A percentile compares a stretch with the other conserved stretches of the same genome.
These are phyloP conservation scores for Styphnolobium japonicum DNA, from an alignment of 306 rosid species.

Conservation along the genomic window DNA sequence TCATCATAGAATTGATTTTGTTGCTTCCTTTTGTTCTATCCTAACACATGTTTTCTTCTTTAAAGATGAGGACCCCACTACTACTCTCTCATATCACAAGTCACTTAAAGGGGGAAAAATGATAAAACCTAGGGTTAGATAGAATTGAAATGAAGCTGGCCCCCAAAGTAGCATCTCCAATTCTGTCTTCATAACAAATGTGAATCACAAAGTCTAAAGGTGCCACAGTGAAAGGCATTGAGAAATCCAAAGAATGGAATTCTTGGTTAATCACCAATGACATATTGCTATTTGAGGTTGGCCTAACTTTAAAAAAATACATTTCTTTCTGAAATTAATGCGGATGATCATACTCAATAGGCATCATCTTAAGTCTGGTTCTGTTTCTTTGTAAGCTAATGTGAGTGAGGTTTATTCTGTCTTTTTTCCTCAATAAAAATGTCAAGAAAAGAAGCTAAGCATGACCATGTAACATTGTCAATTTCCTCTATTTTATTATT, in stretches of 20 bases:
- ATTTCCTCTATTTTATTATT: neutral
- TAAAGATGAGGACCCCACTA: slow-evolving; percentile 43
- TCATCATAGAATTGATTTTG: slow-evolving; percentile 68
- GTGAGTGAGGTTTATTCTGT: neutral
- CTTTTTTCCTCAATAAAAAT: neutral
- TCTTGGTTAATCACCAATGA: slow-evolving; percentile 24
- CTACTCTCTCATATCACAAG: slow-evolving; percentile 34
- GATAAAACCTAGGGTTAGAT: slow-evolving; percentile 38
- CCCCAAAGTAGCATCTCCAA: slow-evolving; percentile 43
- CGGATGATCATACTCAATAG: slow-evolving; percentile 8
- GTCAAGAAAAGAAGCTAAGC: neutral
- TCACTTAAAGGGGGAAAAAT: slow-evolving; percentile 21
- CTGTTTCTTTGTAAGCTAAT: slow-evolving; percentile 24
- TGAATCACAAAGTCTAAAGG: slow-evolving; percentile 49
- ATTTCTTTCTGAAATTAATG: slow-evolving; percentile 11
- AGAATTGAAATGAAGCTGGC: slow-evolving; percentile 37
- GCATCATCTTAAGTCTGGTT: slow-evolving; percentile 11
- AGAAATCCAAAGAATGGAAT: slow-evolving; percentile 28
- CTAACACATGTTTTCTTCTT: slow-evolving; percentile 40
- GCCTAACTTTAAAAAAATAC: slow-evolving; percentile 25
- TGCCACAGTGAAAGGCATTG: slow-evolving; percentile 26
- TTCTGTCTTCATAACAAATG: slow-evolving; percentile 26
- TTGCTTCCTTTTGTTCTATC: slow-evolving; percentile 61
- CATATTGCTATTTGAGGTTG: slow-evolving; percentile 36
- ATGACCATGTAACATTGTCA: neutral